Evolutionary conservation across 2,329 filamentous ascomycete genomes (phyloP).

Genomic region (Paecilomyces sp.): DNA sequence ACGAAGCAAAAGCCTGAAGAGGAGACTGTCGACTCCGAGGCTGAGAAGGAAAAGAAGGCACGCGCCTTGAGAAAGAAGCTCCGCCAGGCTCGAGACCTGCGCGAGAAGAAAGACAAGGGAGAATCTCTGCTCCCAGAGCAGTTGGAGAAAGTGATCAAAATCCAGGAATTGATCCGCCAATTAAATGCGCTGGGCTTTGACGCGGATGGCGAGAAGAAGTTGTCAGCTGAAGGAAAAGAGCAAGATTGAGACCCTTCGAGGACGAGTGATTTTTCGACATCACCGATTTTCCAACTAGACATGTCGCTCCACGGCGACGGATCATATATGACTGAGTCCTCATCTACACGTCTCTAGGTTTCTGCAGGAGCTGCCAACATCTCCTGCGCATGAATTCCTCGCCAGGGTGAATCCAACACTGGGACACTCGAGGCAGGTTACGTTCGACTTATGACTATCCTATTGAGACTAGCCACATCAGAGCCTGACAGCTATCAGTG

Average conservation of each 20-base stretch:
- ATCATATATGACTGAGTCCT: not conserved
- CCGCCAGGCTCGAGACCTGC: conserved; percentile 83
- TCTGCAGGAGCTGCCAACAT: not conserved
- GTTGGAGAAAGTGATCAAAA: conserved; percentile 95
- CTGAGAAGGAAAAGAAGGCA: conserved; percentile 85
- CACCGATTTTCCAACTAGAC: not conserved
- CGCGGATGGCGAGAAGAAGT: conserved; percentile 61
- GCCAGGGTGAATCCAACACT: not conserved
- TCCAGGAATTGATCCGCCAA: conserved; percentile 86
- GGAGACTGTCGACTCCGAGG: conserved; percentile 56
- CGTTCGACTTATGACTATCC: not conserved
- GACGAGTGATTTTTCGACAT: not conserved
- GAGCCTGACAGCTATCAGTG: not conserved
- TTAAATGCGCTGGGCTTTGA: conserved; percentile 80
- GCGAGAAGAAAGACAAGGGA: conserved; percentile 84
- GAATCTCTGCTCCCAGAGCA: conserved; percentile 83
- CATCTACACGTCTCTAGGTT: not conserved
- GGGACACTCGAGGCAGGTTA: not conserved
- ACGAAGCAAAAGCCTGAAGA: conserved; percentile 13
- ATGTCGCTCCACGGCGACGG: not conserved
- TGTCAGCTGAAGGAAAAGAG: conserved; percentile 4
- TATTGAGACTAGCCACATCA: not conserved
- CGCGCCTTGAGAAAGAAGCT: conserved; percentile 90
- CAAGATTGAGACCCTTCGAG: not conserved
- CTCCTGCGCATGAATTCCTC: not conserved